Conservation (phyloP, 78 protist species). For the slime mould (Dictyostelium discoideum) region DNA sequence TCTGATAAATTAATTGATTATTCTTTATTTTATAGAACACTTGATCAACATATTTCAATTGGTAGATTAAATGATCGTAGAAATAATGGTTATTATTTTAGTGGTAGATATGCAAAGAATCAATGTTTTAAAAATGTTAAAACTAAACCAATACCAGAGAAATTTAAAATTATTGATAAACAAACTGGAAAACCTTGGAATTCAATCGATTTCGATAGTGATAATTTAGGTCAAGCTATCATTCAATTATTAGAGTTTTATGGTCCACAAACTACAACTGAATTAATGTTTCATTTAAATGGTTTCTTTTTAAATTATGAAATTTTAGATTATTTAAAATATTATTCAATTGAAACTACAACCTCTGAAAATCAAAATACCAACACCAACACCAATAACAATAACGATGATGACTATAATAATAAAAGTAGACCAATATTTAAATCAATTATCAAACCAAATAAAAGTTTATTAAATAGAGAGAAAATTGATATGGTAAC, state of each 20-base stretch:
- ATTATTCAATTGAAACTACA: neutral
- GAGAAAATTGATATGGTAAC: neutral
- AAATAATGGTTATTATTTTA: neutral
- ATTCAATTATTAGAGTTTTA: neutral
- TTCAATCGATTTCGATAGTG: neutral
- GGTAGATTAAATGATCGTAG: neutral
- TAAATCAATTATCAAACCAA: neutral
- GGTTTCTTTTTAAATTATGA: conserved; percentile 1
- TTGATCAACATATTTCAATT: neutral
- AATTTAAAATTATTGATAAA: neutral
- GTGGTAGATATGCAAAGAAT: neutral
- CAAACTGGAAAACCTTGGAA: neutral
- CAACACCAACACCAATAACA: neutral
- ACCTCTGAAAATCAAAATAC: neutral
- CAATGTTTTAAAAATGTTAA: neutral
- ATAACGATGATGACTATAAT: neutral
- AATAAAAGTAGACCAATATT: neutral
- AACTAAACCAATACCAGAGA: neutral
- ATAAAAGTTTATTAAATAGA: conserved; percentile 11
- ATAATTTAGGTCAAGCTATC: neutral
- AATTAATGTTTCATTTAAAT: neutral
- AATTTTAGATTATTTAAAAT: neutral
- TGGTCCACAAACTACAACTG: conserved; percentile 20
- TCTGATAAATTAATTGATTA: neutral
- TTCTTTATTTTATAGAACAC: neutral